phyloP scores from a whole-genome alignment of 202 grass and related monocot genomes.

The Schoenoplectus tabernaemontani region DNA sequence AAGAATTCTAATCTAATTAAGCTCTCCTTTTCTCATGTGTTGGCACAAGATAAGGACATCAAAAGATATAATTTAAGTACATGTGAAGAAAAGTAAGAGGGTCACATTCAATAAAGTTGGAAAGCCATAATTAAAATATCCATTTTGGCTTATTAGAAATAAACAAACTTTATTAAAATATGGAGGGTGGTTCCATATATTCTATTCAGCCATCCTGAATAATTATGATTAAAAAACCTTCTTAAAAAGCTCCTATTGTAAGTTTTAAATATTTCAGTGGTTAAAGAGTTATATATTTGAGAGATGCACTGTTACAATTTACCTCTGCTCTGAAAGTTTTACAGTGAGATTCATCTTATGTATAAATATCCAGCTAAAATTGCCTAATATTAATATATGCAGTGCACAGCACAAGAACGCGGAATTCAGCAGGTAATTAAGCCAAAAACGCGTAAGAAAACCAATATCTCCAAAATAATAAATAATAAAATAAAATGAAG shows the following conservation, averaged over 20 bases:
- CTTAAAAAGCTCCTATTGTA: not conserved
- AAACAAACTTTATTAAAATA: not conserved
- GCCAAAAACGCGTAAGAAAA: constrained; percentile 11
- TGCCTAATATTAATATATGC: not conserved
- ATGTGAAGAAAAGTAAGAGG: not conserved
- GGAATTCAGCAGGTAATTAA: not conserved
- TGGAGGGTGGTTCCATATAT: not conserved
- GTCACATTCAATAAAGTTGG: constrained; percentile 12
- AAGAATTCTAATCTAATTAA: not conserved
- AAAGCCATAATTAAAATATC: constrained; percentile 2
- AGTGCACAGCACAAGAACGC: not conserved
- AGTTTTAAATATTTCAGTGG: not conserved
- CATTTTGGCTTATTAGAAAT: constrained; percentile 7
- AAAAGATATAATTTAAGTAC: not conserved
- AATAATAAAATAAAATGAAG: not conserved
- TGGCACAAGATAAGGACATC: not conserved
- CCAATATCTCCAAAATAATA: not conserved
- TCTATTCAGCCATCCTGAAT: not conserved
- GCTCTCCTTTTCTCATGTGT: not conserved
- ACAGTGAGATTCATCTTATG: not conserved
- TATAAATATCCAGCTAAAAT: not conserved
- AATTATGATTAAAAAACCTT: not conserved
- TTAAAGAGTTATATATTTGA: not conserved
- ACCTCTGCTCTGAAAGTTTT: not conserved
- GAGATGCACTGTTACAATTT: not conserved